A percentile compares a stretch with the other conserved stretches of the same genome.
These are phyloP conservation scores for Phaseolus lunatus DNA, from an alignment of 306 rosid species.

Conservation along the genomic window DNA sequence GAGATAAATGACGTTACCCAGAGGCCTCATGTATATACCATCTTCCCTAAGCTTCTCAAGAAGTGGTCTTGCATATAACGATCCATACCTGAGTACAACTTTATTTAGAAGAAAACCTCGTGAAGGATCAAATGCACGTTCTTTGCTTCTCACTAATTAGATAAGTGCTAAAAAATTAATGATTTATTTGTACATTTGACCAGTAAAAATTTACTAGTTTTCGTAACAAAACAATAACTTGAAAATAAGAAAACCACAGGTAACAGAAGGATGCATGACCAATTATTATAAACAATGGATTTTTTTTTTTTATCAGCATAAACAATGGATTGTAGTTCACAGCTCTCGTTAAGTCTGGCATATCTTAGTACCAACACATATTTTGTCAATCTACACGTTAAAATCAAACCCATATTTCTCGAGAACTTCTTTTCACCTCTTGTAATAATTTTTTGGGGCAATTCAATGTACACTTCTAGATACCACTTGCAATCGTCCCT, in stretches of 20 bases:
- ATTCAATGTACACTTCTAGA: not conserved
- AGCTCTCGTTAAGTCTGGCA: not conserved
- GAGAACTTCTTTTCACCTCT: not conserved
- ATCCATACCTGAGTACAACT: constrained; percentile 72
- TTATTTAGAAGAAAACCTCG: constrained; percentile 30
- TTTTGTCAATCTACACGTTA: not conserved
- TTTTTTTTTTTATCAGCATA: too few relatives aligned
- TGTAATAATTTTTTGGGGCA: not conserved
- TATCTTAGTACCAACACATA: not conserved
- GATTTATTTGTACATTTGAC: constrained; percentile 20
- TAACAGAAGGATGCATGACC: constrained; percentile 12
- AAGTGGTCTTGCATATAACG: constrained; percentile 76
- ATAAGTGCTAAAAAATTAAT: not conserved
- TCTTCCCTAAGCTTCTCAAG: constrained; percentile 79
- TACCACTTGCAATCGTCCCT: constrained; percentile 5
- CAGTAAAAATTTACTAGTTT: not conserved
- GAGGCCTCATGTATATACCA: constrained; percentile 79
- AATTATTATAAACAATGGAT: not conserved
- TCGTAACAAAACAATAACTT: not conserved
- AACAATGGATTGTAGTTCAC: not conserved
- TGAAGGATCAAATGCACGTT: constrained; percentile 26
- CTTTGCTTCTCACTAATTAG: not conserved
- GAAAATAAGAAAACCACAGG: not conserved
- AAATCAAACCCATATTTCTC: constrained; percentile 10
- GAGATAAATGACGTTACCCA: constrained; percentile 87